These are phyloP conservation scores for Amyloporia xantha DNA, from an alignment of 768 basidiomycete genomes.

Conservation along the genomic window DNA sequence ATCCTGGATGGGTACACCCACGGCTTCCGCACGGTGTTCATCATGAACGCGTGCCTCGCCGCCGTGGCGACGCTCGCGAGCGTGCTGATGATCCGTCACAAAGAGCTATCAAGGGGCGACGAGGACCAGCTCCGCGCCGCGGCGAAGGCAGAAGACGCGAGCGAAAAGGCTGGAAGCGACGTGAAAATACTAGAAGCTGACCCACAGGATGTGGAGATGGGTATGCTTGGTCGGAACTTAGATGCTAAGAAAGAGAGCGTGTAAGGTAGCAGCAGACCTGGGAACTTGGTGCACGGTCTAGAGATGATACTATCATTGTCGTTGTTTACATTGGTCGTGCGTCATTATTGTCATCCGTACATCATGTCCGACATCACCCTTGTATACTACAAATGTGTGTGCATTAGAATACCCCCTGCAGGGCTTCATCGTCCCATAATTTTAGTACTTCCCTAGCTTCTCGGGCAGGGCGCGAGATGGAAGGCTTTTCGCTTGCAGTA, in stretches of 20 bases:
- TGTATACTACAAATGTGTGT: background rate
- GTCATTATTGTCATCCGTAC: background rate
- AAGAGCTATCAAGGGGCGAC: constrained; percentile 51
- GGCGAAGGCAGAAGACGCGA: constrained; percentile 20
- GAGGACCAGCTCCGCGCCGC: constrained; percentile 43
- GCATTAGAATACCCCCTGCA: constrained; percentile 13
- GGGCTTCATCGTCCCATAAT: constrained; percentile 11
- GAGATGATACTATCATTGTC: no score
- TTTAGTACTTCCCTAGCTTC: constrained; percentile 71
- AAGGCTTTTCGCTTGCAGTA: constrained; percentile 59
- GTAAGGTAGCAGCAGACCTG: background rate
- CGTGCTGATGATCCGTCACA: constrained; percentile 54
- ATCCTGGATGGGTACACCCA: constrained; percentile 47
- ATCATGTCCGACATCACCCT: background rate
- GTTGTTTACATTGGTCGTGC: background rate
- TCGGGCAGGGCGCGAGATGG: constrained; percentile 71
- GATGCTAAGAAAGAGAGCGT: background rate
- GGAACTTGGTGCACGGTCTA: no score
- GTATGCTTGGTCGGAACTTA: background rate
- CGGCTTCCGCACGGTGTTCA: constrained; percentile 56
- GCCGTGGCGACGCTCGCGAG: constrained; percentile 49
- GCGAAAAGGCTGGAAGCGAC: constrained; percentile 11
- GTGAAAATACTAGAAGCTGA: background rate
- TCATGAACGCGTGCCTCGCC: constrained; percentile 51
- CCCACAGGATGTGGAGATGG: background rate